Evolutionary conservation across 257 asterid species (phyloP).

Genomic region (Solanum appendiculatum): DNA sequence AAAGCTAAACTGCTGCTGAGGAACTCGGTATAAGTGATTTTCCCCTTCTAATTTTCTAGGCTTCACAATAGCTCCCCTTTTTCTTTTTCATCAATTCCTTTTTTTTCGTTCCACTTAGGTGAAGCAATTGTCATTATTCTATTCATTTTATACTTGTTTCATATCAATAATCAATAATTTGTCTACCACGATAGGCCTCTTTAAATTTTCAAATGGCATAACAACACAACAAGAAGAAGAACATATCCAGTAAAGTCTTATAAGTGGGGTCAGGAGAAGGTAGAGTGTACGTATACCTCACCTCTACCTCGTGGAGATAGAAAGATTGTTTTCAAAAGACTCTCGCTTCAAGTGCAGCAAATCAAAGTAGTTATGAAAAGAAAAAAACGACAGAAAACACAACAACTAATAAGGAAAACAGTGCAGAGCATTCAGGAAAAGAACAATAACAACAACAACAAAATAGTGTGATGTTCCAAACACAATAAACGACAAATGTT

Average conservation of each 20-base stretch:
- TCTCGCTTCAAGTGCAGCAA: neutral
- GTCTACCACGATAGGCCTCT: too few relatives aligned
- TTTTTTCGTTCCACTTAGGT: neutral
- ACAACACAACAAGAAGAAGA: neutral
- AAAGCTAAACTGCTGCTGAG: too few relatives aligned
- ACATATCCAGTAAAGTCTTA: too few relatives aligned
- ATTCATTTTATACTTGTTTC: neutral
- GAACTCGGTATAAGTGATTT: neutral
- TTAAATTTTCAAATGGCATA: too few relatives aligned
- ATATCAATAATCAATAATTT: neutral
- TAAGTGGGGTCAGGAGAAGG: neutral
- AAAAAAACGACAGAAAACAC: too few relatives aligned
- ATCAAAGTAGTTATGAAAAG: neutral
- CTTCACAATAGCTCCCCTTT: neutral
- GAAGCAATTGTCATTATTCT: neutral
- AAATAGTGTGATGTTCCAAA: too few relatives aligned
- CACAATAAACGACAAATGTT: too few relatives aligned
- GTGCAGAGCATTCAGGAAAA: neutral
- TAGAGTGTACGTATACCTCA: too few relatives aligned
- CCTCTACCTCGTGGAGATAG: too few relatives aligned
- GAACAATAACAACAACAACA: too few relatives aligned
- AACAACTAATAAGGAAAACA: neutral
- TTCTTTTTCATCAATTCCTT: neutral
- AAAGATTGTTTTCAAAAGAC: too few relatives aligned
- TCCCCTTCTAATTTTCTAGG: too few relatives aligned